Base-by-base conservation (phyloP, 2,329 filamentous ascomycete genomes). In the Monosporascus sp. region DNA sequence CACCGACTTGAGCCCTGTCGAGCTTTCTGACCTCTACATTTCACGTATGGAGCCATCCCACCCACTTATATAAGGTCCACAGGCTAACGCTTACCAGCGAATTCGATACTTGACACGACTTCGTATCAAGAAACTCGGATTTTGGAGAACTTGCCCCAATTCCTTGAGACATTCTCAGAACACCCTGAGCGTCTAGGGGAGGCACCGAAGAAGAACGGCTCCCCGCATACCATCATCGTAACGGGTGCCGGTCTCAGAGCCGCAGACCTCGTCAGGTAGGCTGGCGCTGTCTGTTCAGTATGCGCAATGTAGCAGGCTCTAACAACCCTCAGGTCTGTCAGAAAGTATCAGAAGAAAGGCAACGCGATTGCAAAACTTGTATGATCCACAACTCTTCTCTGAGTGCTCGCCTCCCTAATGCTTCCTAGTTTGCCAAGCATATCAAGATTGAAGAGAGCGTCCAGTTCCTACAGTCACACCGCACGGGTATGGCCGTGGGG, bases 381-480 rank as follows among this genome's bases (percentile, higher is more conserved):
- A 67, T 58, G 73, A 62, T 37, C 20, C 3, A 3, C 24, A 31
- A 14, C 18, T 7, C 28, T 50, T 31, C 24, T 24, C 8, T 44
- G 17, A n/a, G 15, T 20, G 7, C 44, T 35, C 17, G 26, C 35
- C 26, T 35, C 37, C 28, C 59, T 65, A 52, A 67, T 49, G 24
- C 7, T 5, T 9, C 35, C 3, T 51, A 83, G 67, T 99, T 99
- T 70, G 93, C 94, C 35, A 99, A 99, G 71, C 94, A 99, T 70
- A 96, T 99, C 76, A 99, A 99, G 73, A 73, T 99, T 11, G 83
- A 89, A 51, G 93, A 97, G 63, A 89, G 92, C 37, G 84, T 92
- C 50, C 79, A 87, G 55, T 89, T 88, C 66, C 82, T 96, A 43
- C 80, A 88, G 64, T 78, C 73, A 51, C 77, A 73, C 60, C 86